These are phyloP conservation scores for Stylonectria norvegica DNA, from an alignment of 2,329 filamentous ascomycete genomes.

Conservation along the genomic window DNA sequence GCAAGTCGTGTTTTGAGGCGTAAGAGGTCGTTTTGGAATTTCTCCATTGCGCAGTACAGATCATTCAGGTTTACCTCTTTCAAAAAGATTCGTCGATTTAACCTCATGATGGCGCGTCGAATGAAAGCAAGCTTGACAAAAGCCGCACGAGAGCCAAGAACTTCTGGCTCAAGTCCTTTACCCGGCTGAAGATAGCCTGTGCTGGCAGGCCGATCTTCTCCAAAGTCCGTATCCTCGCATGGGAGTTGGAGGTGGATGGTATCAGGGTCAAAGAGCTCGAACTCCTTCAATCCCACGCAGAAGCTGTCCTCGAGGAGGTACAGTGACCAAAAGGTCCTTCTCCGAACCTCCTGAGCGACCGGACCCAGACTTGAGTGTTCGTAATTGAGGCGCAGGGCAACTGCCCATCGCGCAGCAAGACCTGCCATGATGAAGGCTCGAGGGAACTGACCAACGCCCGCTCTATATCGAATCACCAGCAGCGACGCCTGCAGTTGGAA, in stretches of 20 bases:
- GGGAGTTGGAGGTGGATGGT: constrained; percentile 25
- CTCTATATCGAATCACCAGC: constrained; percentile 24
- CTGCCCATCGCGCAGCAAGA: constrained; percentile 23
- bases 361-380: constrained; percentile 23
- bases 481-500: constrained; percentile 27
- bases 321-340: constrained; percentile 27
- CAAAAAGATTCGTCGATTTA: constrained; percentile 23
- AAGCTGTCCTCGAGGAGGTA: constrained; percentile 26
- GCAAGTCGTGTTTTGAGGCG: constrained; percentile 19
- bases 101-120: constrained; percentile 21
- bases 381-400: constrained; percentile 27
- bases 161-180: constrained; percentile 24
- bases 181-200: constrained; percentile 26
- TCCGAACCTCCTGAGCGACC: constrained; percentile 23
- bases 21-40: constrained; percentile 26
- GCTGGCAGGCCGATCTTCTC: constrained; percentile 16
- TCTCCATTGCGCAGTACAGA: constrained; percentile 23
- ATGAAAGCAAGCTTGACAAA: constrained; percentile 24
- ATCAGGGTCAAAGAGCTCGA: constrained; percentile 25
- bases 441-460: constrained; percentile 24
- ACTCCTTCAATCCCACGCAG: constrained; percentile 25
- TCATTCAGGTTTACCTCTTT: constrained; percentile 25
- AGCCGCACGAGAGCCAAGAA: constrained; percentile 19
- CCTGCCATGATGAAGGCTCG: constrained; percentile 28
- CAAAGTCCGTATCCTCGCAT: constrained; percentile 24